A percentile compares a stretch with the other conserved stretches of the same genome.
Conservation (phyloP, 73 alveolate genomes). For the Paramecium octaurelia region DNA sequence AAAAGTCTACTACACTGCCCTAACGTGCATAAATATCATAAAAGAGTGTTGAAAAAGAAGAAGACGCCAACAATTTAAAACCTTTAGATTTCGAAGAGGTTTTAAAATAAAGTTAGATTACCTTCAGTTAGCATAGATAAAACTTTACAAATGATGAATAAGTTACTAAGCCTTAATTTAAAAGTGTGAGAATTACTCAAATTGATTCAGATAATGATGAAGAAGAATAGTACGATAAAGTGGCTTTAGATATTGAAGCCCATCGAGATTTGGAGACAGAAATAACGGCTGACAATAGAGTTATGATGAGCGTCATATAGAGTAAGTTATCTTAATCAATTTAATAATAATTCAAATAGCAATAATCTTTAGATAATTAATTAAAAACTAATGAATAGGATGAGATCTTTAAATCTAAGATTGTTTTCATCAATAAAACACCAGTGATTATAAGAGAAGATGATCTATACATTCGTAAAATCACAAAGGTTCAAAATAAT, state of each 20-base stretch:
- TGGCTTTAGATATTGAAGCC: background rate
- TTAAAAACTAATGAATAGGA: background rate
- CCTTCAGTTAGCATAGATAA: background rate
- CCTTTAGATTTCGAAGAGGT: background rate
- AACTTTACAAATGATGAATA: background rate
- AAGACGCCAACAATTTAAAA: background rate
- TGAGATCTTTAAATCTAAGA: background rate
- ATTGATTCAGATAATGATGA: background rate
- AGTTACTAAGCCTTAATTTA: background rate
- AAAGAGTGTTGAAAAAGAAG: background rate
- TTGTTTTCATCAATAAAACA: background rate
- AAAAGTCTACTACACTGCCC: background rate
- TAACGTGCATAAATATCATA: background rate
- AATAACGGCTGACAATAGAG: background rate
- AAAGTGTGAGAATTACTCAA: background rate
- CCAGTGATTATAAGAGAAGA: background rate
- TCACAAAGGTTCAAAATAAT: background rate
- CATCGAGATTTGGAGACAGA: background rate
- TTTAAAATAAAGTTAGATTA: background rate
- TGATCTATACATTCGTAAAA: background rate
- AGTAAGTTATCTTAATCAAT: background rate
- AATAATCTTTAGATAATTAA: background rate
- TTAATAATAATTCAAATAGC: background rate
- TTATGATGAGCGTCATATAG: background rate
- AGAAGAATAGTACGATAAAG: background rate